phyloP scores from a whole-genome alignment of 176 grass and related monocot species.

The Rhynchospora breviuscula region DNA sequence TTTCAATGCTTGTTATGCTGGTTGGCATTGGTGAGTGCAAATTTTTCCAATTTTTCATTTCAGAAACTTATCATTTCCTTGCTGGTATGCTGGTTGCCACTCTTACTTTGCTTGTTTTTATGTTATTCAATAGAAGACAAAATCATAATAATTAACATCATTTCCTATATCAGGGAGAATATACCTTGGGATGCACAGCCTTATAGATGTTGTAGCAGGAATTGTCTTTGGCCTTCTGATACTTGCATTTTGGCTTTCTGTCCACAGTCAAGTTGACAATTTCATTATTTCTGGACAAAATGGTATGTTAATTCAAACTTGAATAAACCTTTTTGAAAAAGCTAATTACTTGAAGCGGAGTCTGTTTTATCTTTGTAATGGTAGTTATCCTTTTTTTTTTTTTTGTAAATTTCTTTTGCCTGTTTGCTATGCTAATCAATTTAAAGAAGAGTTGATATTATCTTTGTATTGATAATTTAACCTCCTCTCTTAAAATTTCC shows the following conservation, averaged over 20 bases:
- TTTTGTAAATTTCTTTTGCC: background rate
- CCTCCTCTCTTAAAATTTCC: background rate
- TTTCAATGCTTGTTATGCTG: constrained; percentile 48
- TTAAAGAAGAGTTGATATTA: background rate
- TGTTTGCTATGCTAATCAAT: background rate
- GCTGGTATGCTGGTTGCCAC: no score
- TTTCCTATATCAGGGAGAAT: constrained; percentile 51
- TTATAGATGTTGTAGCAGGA: constrained; percentile 70
- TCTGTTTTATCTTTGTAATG: background rate
- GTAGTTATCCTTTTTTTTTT: background rate
- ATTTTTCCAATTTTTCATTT: constrained; percentile 1
- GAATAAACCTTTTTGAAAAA: background rate
- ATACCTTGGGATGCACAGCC: constrained; percentile 97
- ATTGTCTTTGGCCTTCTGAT: constrained; percentile 58
- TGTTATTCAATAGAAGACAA: background rate
- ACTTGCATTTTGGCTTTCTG: constrained; percentile 73
- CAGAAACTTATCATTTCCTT: background rate
- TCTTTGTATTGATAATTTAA: background rate
- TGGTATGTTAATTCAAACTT: constrained; percentile 37
- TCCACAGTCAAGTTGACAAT: constrained; percentile 56
- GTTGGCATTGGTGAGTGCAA: constrained; percentile 59
- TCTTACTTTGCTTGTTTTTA: background rate
- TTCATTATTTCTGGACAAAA: constrained; percentile 83
- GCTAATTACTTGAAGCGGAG: background rate
- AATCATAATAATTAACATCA: background rate